phyloP scores from a whole-genome alignment of 2,329 filamentous ascomycete genomes.

The Fusarium sp. region DNA sequence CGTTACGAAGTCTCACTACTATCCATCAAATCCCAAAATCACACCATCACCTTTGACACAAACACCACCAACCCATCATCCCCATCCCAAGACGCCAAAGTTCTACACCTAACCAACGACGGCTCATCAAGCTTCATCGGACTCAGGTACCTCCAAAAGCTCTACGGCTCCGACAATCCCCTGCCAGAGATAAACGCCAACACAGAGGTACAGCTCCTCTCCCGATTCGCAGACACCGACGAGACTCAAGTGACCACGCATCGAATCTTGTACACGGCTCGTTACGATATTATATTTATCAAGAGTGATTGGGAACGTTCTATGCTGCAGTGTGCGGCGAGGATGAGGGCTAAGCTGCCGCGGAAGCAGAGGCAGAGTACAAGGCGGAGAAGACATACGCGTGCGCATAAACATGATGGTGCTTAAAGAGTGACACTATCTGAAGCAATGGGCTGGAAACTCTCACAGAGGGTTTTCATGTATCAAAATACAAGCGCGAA shows the following conservation, averaged over 20 bases:
- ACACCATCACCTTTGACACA: not conserved
- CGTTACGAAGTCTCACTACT: not conserved
- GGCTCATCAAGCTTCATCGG: not conserved
- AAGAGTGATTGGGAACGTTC: constrained; percentile 28
- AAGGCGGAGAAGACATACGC: not conserved
- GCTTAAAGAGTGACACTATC: not conserved
- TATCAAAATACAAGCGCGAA: too few species aligned
- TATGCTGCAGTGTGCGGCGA: not conserved
- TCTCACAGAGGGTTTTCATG: not conserved
- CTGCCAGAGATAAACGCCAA: constrained; percentile 1
- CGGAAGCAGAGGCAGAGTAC: not conserved
- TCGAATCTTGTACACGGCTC: constrained; percentile 15
- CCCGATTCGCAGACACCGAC: constrained; percentile 7
- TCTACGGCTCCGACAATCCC: not conserved
- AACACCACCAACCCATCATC: not conserved
- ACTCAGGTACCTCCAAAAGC: not conserved
- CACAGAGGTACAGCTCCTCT: constrained; percentile 16
- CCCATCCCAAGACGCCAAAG: not conserved
- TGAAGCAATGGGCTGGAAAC: not conserved
- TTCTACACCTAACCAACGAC: not conserved
- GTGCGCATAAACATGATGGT: too few species aligned
- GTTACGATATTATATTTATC: constrained; percentile 21
- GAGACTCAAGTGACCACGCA: constrained; percentile 13
- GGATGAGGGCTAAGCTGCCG: not conserved
- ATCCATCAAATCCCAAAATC: not conserved